These are phyloP conservation scores for Metschnikowia sp. DNA, from an alignment of 805 yeast species.

Conservation along the genomic window DNA sequence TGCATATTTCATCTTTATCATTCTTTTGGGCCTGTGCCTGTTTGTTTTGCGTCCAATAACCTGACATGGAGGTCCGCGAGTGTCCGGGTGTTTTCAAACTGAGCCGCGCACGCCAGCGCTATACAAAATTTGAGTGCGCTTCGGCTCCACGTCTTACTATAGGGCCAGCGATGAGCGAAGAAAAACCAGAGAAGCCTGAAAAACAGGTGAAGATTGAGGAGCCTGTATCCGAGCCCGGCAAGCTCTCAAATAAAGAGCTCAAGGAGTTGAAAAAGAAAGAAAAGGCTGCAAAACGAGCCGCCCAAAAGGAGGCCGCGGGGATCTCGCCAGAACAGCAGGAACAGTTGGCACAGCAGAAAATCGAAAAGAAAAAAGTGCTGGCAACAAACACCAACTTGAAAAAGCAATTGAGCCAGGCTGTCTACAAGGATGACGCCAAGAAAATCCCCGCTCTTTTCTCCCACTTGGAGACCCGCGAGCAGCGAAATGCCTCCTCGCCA, in stretches of 20 bases:
- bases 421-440: conserved; percentile 40
- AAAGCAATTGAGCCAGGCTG: conserved; percentile 52
- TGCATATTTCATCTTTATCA: too few species aligned
- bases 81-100: neutral
- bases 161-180: conserved; percentile 10
- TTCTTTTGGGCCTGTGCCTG: too few species aligned
- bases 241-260: conserved; percentile 70
- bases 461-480: conserved; percentile 77
- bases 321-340: conserved; percentile 46
- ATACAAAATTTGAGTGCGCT: neutral
- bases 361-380: conserved; percentile 37
- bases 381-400: conserved; percentile 47
- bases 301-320: conserved; percentile 70
- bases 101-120: conserved; percentile 2
- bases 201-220: conserved; percentile 7
- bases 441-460: conserved; percentile 68
- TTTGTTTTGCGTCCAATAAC: neutral
- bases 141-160: neutral
- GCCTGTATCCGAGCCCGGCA: conserved; percentile 8
- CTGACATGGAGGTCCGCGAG: neutral
- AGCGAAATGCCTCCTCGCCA: conserved; percentile 56
- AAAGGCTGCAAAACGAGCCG: conserved; percentile 90
- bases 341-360: conserved; percentile 40
- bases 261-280: conserved; percentile 86
- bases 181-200: conserved; percentile 8